Evolutionary conservation across 129 eudicot species (phyloP).

Genomic region (Flaveria brownii): DNA sequence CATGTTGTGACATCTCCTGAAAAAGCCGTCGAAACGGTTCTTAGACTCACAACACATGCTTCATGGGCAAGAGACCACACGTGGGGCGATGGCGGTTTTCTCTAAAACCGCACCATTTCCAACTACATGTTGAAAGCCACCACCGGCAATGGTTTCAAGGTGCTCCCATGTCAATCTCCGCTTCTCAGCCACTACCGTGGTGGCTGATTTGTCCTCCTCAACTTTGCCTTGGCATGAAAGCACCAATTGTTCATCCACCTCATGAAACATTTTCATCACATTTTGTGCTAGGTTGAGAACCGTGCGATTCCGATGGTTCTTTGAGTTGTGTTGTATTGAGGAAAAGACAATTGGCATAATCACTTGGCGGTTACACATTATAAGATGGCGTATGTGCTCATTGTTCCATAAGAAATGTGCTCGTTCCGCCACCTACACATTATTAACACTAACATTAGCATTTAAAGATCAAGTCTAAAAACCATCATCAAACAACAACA

Average conservation of each 20-base stretch:
- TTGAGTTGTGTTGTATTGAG: conserved; percentile 56
- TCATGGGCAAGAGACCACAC: conserved; percentile 44
- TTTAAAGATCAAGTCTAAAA: not conserved
- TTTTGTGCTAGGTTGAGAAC: conserved; percentile 68
- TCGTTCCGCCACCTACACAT: conserved; percentile 66
- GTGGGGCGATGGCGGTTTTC: conserved; percentile 33
- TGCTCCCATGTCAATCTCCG: conserved; percentile 66
- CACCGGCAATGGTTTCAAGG: conserved; percentile 48
- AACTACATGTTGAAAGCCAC: conserved; percentile 32
- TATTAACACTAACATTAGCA: not conserved
- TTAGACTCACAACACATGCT: conserved; percentile 13
- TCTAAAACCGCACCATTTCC: conserved; percentile 35
- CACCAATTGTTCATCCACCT: conserved; percentile 57
- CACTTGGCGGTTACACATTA: conserved; percentile 55
- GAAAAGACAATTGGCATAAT: conserved; percentile 68
- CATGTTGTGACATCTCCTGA: conserved; percentile 19
- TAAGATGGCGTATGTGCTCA: conserved; percentile 56
- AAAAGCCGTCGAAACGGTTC: not conserved
- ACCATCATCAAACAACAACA: conserved; percentile 1
- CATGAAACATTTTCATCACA: conserved; percentile 56
- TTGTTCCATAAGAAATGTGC: conserved; percentile 77
- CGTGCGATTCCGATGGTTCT: conserved; percentile 70
- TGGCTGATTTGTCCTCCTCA: conserved; percentile 49
- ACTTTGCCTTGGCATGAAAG: conserved; percentile 53
- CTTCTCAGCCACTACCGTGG: conserved; percentile 41